A percentile compares a stretch with the other conserved stretches of the same genome.
These are phyloP conservation scores for Tetrahymena elliotti DNA, from an alignment of 73 alveolate species.

Conservation along the genomic window DNA sequence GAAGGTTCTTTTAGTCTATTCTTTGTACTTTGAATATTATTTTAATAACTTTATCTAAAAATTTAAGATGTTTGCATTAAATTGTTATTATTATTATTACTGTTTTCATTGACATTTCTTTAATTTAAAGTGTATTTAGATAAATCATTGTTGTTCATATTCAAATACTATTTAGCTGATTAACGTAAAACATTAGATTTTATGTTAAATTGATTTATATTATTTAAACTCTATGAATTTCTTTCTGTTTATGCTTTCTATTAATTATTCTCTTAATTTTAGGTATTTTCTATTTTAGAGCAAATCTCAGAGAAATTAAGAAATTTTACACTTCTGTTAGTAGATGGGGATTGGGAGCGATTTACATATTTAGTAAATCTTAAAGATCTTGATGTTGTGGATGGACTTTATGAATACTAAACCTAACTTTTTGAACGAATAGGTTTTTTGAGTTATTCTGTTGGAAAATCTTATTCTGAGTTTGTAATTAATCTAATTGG, in stretches of 20 bases:
- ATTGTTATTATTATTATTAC: background rate
- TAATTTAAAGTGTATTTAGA: background rate
- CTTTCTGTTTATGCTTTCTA: background rate
- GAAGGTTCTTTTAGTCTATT: background rate
- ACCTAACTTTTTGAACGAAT: background rate
- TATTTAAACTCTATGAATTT: background rate
- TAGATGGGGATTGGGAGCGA: background rate
- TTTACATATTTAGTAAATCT: background rate
- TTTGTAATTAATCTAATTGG: background rate
- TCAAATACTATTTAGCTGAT: background rate
- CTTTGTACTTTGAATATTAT: background rate
- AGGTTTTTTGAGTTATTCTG: background rate
- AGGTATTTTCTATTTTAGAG: background rate
- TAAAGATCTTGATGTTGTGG: background rate
- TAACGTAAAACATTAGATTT: background rate
- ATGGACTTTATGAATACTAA: background rate
- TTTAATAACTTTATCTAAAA: no score
- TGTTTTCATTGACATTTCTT: background rate
- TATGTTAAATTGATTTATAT: background rate
- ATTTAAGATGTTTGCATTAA: background rate
- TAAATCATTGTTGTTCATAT: background rate
- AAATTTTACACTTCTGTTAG: background rate
- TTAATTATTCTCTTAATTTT: background rate
- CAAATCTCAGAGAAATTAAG: background rate
- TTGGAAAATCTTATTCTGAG: background rate